phyloP scores from a whole-genome alignment of 192 early-diverging fungal species.

The Entomortierella lignicola region DNA sequence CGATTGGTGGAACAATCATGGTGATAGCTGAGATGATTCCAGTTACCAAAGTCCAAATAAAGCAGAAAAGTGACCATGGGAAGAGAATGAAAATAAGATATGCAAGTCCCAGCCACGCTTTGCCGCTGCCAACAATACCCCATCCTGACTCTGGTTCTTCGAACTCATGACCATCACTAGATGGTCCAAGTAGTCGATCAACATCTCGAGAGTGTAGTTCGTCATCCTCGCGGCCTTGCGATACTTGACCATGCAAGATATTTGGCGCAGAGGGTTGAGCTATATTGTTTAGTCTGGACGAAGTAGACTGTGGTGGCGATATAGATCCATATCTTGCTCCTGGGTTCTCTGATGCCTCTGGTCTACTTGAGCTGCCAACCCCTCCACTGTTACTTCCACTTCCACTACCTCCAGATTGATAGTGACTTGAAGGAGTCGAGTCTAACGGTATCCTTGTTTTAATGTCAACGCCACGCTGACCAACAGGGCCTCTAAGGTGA shows the following conservation, averaged over 20 bases:
- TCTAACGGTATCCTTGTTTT: constrained; percentile 48
- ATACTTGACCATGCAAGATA: constrained; percentile 10
- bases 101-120: constrained; percentile 25
- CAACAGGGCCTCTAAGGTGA: constrained; percentile 35
- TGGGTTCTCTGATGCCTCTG: background rate
- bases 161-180: background rate
- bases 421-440: constrained; percentile 30
- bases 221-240: constrained; percentile 33
- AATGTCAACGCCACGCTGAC: constrained; percentile 46
- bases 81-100: constrained; percentile 20
- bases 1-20: constrained; percentile 32
- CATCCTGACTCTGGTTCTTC: constrained; percentile 34
- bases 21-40: constrained; percentile 5
- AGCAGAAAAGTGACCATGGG: constrained; percentile 35
- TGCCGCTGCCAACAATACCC: constrained; percentile 18
- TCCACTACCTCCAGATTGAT: constrained; percentile 19
- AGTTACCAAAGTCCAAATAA: constrained; percentile 34
- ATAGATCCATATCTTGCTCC: constrained; percentile 13
- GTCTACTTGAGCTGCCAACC: background rate
- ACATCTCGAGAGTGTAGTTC: constrained; percentile 31
- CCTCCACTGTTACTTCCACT: background rate
- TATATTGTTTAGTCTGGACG: background rate
- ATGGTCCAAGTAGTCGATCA: constrained; percentile 22
- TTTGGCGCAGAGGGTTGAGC: constrained; percentile 1
- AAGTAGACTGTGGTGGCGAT: background rate